A percentile compares a stretch with the other conserved stretches of the same genome.
Conservation (phyloP, 106 monocot genomes). For the Dendrobium chrysotoxum region DNA sequence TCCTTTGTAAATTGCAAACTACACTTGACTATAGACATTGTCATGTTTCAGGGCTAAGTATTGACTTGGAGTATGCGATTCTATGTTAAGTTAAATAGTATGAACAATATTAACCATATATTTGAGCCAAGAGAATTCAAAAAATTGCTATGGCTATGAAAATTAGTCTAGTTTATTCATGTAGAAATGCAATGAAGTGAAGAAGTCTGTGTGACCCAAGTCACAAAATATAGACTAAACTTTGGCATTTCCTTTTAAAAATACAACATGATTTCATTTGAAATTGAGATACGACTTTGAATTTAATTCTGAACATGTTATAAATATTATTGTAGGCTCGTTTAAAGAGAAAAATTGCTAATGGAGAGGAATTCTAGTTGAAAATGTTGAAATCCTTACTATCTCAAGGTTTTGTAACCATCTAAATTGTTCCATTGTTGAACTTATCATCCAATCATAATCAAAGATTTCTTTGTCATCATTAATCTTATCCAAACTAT, state of each 20-base stretch:
- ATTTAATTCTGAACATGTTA: neutral
- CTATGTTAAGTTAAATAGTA: neutral
- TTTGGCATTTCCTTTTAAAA: neutral
- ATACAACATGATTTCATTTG: neutral
- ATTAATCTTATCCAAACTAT: neutral
- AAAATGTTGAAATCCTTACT: neutral
- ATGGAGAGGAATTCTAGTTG: neutral
- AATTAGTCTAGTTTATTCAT: neutral
- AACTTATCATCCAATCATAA: neutral
- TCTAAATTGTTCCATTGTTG: neutral
- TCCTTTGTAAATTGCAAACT: neutral
- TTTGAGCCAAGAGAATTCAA: constrained; percentile 1
- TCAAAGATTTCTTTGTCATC: neutral
- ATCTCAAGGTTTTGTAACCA: neutral
- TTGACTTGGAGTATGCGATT: neutral
- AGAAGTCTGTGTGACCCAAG: neutral
- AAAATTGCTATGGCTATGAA: neutral
- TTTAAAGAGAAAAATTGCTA: neutral
- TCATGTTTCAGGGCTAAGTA: neutral
- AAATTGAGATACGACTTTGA: neutral
- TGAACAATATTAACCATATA: neutral
- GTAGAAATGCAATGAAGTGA: neutral
- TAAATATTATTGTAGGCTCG: neutral
- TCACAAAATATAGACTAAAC: neutral
- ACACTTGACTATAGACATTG: neutral